Evolutionary conservation across 2,329 filamentous ascomycete genomes (phyloP).

Genomic region (Chalaropsis thielavioides): DNA sequence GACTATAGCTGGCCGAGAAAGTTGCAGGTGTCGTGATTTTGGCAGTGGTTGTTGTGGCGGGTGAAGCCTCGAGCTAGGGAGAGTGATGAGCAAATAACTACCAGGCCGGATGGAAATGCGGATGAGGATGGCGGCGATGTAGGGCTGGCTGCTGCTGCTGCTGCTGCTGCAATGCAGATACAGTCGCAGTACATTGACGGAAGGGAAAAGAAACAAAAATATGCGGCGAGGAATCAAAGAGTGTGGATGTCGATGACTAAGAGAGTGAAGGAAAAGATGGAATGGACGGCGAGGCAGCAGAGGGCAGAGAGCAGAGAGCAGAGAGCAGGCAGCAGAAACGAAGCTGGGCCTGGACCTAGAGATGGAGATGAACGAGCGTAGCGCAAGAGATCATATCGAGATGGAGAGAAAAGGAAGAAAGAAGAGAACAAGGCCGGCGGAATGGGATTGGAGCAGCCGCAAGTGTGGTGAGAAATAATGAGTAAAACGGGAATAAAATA

Average conservation of each 20-base stretch:
- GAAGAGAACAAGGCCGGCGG: background rate
- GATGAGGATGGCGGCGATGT: background rate
- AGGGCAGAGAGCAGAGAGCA: too few relatives aligned
- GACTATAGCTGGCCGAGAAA: background rate
- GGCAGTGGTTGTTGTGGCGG: background rate
- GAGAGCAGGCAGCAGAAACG: too few relatives aligned
- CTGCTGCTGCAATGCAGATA: background rate
- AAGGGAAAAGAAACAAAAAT: background rate
- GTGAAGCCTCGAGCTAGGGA: background rate
- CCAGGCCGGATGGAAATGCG: background rate
- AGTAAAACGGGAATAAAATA: background rate
- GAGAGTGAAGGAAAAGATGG: background rate
- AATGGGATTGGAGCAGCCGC: background rate
- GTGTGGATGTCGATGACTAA: background rate
- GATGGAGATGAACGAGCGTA: too few relatives aligned
- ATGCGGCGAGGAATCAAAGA: background rate
- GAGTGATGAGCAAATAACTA: background rate
- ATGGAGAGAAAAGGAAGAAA: background rate
- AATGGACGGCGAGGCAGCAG: background rate
- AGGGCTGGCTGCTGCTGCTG: background rate
- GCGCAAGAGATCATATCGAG: too few relatives aligned
- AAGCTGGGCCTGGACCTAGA: too few relatives aligned
- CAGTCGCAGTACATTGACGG: background rate
- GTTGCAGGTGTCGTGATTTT: background rate
- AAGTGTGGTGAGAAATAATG: background rate